A percentile compares a stretch with the other conserved stretches of the same genome.
phyloP scores from a whole-genome alignment of 805 yeast species.

The Saccharomycopsis fermentans region DNA sequence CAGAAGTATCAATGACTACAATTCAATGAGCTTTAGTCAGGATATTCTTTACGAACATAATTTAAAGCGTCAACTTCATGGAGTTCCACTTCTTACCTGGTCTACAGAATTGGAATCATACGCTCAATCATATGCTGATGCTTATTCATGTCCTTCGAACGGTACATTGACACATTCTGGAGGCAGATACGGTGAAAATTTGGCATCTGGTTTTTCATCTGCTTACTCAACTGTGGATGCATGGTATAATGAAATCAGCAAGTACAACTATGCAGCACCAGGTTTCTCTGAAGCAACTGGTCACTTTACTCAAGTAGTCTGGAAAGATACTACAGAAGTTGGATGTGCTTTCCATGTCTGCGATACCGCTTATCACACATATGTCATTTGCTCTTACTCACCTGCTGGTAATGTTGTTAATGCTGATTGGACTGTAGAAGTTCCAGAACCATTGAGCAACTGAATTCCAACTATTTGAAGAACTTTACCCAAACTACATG shows the following conservation, averaged over 20 bases:
- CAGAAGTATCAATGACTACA: conserved; percentile 17
- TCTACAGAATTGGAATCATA: conserved; percentile 37
- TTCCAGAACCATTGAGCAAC: conserved; percentile 2
- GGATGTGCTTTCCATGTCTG: conserved; percentile 72
- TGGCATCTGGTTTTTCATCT: conserved; percentile 60
- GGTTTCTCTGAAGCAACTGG: conserved; percentile 41
- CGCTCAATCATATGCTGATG: conserved; percentile 48
- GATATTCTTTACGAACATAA: conserved; percentile 54
- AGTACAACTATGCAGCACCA: conserved; percentile 42
- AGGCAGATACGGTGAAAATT: conserved; percentile 67
- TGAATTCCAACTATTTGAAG: no score
- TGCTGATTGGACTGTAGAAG: conserved; percentile 9
- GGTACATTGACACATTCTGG: conserved; percentile 55
- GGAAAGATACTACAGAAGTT: conserved; percentile 50
- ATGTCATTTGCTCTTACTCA: conserved; percentile 65
- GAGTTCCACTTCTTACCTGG: conserved; percentile 47
- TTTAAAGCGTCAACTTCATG: conserved; percentile 41
- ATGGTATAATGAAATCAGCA: conserved; percentile 60
- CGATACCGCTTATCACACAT: conserved; percentile 33
- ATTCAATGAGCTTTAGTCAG: conserved; percentile 21
- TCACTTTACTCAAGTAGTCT: conserved; percentile 74
- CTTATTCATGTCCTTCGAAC: conserved; percentile 38
- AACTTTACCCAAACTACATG: no score
- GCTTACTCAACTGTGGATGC: conserved; percentile 49
- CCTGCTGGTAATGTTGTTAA: conserved; percentile 66